These are phyloP conservation scores for Sporothrix sp. DNA, from an alignment of 2,329 filamentous ascomycete genomes.

Conservation along the genomic window DNA sequence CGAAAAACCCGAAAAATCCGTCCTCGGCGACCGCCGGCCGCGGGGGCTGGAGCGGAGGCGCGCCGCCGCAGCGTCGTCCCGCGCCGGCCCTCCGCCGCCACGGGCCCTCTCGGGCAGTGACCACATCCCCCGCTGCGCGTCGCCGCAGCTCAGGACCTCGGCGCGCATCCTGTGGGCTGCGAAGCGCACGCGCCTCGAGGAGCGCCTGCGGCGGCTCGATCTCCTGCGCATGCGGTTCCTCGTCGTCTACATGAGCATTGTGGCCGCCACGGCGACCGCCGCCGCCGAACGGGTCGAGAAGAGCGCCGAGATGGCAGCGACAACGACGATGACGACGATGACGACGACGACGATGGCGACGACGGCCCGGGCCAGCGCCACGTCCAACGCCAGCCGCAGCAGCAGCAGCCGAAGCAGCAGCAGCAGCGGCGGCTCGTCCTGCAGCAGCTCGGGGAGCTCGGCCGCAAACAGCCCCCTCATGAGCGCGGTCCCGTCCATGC, in stretches of 20 bases:
- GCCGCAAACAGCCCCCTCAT: conserved; percentile 7
- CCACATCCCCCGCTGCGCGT: neutral
- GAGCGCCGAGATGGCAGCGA: neutral
- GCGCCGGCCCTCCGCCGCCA: too few species aligned
- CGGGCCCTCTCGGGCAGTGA: too few species aligned
- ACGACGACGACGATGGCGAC: conserved; percentile 26
- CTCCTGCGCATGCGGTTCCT: conserved; percentile 55
- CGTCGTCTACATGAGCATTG: conserved; percentile 53
- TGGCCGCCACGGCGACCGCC: conserved; percentile 31
- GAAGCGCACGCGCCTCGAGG: conserved; percentile 44
- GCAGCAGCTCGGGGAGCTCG: conserved; percentile 7
- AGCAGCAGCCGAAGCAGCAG: conserved; percentile 1
- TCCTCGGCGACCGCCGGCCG: neutral
- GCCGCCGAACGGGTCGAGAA: conserved; percentile 28
- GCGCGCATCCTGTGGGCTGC: conserved; percentile 50
- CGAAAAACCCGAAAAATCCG: neutral
- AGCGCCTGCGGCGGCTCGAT: conserved; percentile 49
- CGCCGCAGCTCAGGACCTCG: conserved; percentile 32
- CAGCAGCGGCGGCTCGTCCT: neutral
- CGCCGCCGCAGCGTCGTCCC: neutral
- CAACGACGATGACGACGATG: conserved; percentile 39
- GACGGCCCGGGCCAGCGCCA: conserved; percentile 24
- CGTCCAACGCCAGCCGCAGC: neutral
- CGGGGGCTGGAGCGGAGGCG: conserved; percentile 6
- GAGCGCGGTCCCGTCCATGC: conserved; percentile 9